Base-by-base conservation (phyloP, 106 monocot genomes). In the Ottelia alismoides region DNA sequence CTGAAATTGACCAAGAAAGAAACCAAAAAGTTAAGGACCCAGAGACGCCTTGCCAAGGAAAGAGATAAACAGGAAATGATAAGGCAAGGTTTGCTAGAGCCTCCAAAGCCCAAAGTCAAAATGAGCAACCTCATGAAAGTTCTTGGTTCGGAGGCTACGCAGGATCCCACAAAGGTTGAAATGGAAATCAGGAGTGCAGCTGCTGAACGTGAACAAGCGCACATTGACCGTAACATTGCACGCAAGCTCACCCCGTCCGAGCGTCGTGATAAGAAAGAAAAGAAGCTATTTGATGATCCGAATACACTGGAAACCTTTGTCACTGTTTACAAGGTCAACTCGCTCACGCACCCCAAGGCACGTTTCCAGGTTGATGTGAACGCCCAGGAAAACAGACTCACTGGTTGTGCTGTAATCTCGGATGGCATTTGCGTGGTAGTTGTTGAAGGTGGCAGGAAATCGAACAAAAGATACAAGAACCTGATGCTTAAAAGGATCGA, bases 111-210 rank as follows among this genome's bases (percentile, higher is more conserved):
- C 1, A 96, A 96, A 68, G 71, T 96, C 47, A 96, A 96, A 61
- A 89, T 96, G 96, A 89, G 85, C 67, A 96, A 96, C 55, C 76
- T 96, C 40, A 96, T 96, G 96, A 89, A 72, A 65, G 96, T 96
- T 7, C 72, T 96, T 16, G 78, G 76, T 22, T 63, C 88, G 22
- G 96, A 96, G 66, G 96, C 96, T 30, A 88, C 88, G 14, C 96
- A 96, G 51, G 96, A 96, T 55, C 88, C 96, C 0, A 96, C 96
- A 2, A 89, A 70, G 51, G 32, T 89, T 53, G 96, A 89, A 57
- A 79, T 89, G 85, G 89, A 96, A 62, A 75, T 89, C 18, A 75
- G 85, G 16, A 82, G 57, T 62, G 89, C 89, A 31, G 88, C 96
- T 30, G 82, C 78, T 19, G 89, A 96, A 59, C 75, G 96, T 6